Base-by-base conservation (phyloP, 2,329 filamentous ascomycete species). In the Trichoderma sp. region DNA sequence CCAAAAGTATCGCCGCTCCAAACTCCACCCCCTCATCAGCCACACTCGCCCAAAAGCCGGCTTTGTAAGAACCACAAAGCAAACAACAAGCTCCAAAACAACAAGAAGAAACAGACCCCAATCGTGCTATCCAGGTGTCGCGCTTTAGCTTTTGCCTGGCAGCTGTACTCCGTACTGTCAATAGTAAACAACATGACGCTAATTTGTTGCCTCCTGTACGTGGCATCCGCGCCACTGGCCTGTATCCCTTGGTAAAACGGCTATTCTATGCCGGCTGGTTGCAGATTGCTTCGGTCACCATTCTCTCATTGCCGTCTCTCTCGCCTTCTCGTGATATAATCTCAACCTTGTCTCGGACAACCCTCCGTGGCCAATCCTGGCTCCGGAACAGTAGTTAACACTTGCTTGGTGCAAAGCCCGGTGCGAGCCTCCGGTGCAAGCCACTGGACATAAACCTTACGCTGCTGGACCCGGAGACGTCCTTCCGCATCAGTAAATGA, bases 401-500 rank as follows among this genome's bases (percentile, higher is more conserved):
- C 35, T 53, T 27, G 33, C 21, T 29, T 59, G 16, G 45, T 69
- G 60, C 60, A 63, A 63, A 53, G 60, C 18, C 60, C 9, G 60
- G 29, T 6, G 60, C 60, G 33, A 63, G 60, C 60, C 45, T 21
- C 45, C 27, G 24, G 64, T 45, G 16, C 24, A 67, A 66, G 65
- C 65, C 65, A 68, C 65, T 35, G 12, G 35, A 18, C 31, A 63
- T 12, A 33, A 63, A 45, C 53, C 68, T 71, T 60, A 35, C 56
- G 29, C 41, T 56, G 68, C 56, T 33, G 56, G 53, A 50, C 35
- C 24, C 68, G 68, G 68, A 71, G 56, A 62, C 24, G 18, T 31
- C 68, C 68, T 71, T 50, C 68, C 68, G 68, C 56, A 63, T 50
- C 27, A 31, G 68, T 45, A 45, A 21, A 50, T 29, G 38, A 71